Percentiles rank a stretch among this genome's conserved stretches.
These are phyloP conservation scores for Rhizopogon vesiculosus DNA, from an alignment of 768 basidiomycete genomes.

Conservation along the genomic window DNA sequence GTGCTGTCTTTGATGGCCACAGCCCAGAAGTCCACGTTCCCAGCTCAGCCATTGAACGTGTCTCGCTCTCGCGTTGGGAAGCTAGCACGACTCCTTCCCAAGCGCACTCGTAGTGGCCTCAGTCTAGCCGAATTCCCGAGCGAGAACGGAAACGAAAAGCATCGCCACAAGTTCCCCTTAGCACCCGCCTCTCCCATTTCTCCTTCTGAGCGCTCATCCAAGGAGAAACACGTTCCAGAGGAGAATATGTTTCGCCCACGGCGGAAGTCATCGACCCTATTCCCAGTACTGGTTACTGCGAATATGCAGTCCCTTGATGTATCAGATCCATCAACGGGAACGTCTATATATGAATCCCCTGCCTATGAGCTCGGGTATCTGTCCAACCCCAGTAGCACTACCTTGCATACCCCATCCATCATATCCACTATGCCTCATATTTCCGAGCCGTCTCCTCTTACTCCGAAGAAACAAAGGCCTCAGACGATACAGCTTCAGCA, in stretches of 20 bases:
- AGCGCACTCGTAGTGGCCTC: slow-evolving; percentile 26
- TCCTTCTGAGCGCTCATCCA: slow-evolving; percentile 17
- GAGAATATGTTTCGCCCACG: slow-evolving; percentile 31
- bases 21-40: slow-evolving; percentile 16
- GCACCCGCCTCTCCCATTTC: neutral
- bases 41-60: slow-evolving; percentile 10
- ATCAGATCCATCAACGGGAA: slow-evolving; percentile 17
- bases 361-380: slow-evolving; percentile 22
- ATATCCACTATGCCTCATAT: slow-evolving; percentile 2
- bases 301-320: slow-evolving; percentile 28
- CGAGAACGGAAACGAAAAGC: slow-evolving; percentile 19
- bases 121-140: slow-evolving; percentile 19
- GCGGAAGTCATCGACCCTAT: slow-evolving; percentile 29
- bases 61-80: slow-evolving; percentile 12
- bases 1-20: slow-evolving; percentile 21
- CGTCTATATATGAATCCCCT: slow-evolving; percentile 24
- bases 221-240: slow-evolving; percentile 20
- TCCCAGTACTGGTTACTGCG: slow-evolving; percentile 22
- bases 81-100: slow-evolving; percentile 25
- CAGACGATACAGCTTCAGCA: slow-evolving; percentile 16
- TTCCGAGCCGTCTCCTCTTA: slow-evolving; percentile 4
- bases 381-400: slow-evolving; percentile 3
- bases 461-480: slow-evolving; percentile 12
- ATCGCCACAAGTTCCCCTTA: slow-evolving; percentile 23
- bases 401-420: slow-evolving; percentile 11